Conservation (phyloP, 1,139 yeast species). For the Geotrichum restrictum region DNA sequence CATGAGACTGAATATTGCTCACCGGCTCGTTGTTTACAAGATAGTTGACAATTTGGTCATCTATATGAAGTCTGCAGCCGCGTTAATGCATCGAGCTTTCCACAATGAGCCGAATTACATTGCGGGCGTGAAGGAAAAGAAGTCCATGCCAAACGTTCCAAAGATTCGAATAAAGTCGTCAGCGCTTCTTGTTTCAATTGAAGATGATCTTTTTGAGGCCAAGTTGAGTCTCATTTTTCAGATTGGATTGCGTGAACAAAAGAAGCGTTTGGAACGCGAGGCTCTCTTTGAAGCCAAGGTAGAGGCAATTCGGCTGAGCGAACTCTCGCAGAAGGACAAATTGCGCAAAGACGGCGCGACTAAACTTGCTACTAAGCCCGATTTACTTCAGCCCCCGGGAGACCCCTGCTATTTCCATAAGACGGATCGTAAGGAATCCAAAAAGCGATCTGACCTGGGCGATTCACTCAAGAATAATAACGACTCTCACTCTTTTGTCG, state of each 20-base stretch:
- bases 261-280: constrained; percentile 56
- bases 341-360: not conserved
- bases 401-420: constrained; percentile 1
- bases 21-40: constrained; percentile 60
- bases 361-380: not conserved
- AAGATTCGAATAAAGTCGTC: constrained; percentile 49
- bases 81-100: constrained; percentile 51
- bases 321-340: constrained; percentile 14
- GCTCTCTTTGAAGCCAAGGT: constrained; percentile 50
- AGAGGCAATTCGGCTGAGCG: constrained; percentile 28
- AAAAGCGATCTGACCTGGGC: not conserved
- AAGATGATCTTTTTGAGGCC: constrained; percentile 85
- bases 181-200: constrained; percentile 50
- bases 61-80: constrained; percentile 55
- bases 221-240: constrained; percentile 72
- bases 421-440: not conserved
- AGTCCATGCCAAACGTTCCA: constrained; percentile 45
- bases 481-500: not conserved
- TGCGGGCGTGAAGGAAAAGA: constrained; percentile 39
- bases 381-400: not conserved
- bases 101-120: constrained; percentile 42
- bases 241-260: constrained; percentile 70
- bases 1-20: constrained; percentile 48
- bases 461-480: not conserved
- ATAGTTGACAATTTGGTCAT: constrained; percentile 65